Base-by-base conservation (phyloP, 306 rosid genomes). In the Begonia fuchsioides region DNA sequence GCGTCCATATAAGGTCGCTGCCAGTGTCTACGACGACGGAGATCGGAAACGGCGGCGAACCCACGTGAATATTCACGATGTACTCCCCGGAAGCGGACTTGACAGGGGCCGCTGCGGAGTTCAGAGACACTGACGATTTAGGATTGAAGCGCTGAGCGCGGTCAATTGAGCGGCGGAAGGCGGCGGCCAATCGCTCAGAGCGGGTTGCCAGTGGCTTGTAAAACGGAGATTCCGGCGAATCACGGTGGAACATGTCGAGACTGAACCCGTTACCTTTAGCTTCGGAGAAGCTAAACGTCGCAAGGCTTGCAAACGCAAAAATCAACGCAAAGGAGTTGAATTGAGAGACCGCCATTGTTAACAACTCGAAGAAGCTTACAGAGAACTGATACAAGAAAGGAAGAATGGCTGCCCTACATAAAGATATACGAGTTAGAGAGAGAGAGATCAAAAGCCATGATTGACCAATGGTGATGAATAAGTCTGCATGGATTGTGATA, bases 1-100 rank as follows among this genome's bases (percentile, higher is more conserved):
- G 94, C 0, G 61, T 38, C 94, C 94, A 83, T 7, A 63, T 45
- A 5, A 83, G 50, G 40, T 61, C 72, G 43, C 94, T 83, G 2
- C 85, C 88, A 0, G 87, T 83, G 32, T 83, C 94, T 1, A 57
- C 70, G 10, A 71, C 13, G 20, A 71, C 94, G 0, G 51, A 15
- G 32, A 68, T 8, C 1, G 51, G 10, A 39, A 68, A 32, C 0
- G 79, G 74, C 0, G 94, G 94, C 2, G 84, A 76, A 10, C 94
- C 94, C 8, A 83, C 1, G 0, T 71, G 55, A 15, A 73, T 17
- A 0, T 48, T 49, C 80, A 83, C 32, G 10, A 78, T 69, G 39
- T 73, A 82, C 9, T 68, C 79, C 1, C 73, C 81, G 0, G 0
- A 0, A 12, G 41, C 17, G 0, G 39, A 6, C 2, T 1, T 3